A percentile compares a stretch with the other conserved stretches of the same genome.
These are phyloP conservation scores for Haplosporangium sp. DNA, from an alignment of 371 early-diverging fungal genomes.

Conservation along the genomic window DNA sequence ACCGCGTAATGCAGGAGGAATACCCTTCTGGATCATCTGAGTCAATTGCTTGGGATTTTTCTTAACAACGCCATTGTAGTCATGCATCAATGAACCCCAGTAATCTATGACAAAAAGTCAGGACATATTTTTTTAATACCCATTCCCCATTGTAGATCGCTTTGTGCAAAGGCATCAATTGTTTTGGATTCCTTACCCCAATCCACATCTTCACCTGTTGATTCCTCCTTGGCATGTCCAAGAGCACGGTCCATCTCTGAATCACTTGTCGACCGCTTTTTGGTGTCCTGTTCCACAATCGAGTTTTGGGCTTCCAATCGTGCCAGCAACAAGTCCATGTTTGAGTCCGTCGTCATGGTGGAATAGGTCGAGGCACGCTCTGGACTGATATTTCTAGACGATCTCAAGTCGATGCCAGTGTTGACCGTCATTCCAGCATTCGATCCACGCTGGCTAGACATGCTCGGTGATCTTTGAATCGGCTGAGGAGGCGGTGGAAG, in stretches of 20 bases:
- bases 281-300: constrained; percentile 60
- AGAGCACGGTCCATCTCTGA: constrained; percentile 57
- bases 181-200: constrained; percentile 80
- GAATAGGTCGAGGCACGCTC: constrained; percentile 53
- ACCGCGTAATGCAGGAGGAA: constrained; percentile 90
- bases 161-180: too few relatives aligned
- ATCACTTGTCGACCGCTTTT: constrained; percentile 57
- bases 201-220: constrained; percentile 69
- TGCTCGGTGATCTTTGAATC: constrained; percentile 23
- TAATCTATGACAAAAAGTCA: constrained; percentile 72
- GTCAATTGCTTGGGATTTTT: constrained; percentile 77
- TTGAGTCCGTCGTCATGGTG: constrained; percentile 55
- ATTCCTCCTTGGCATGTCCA: constrained; percentile 55
- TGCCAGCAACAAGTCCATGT: constrained; percentile 68
- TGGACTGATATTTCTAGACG: constrained; percentile 37
- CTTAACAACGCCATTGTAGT: constrained; percentile 83
- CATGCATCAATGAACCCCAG: constrained; percentile 91
- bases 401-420: constrained; percentile 34
- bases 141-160: too few relatives aligned
- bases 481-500: constrained; percentile 14
- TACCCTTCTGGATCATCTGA: constrained; percentile 81
- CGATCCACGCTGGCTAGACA: constrained; percentile 22
- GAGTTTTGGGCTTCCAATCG: constrained; percentile 76
- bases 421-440: constrained; percentile 24
- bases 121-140: too few relatives aligned